Base-by-base conservation (phyloP, 2,329 filamentous ascomycete genomes). In the Hirsutella rhossiliensis region DNA sequence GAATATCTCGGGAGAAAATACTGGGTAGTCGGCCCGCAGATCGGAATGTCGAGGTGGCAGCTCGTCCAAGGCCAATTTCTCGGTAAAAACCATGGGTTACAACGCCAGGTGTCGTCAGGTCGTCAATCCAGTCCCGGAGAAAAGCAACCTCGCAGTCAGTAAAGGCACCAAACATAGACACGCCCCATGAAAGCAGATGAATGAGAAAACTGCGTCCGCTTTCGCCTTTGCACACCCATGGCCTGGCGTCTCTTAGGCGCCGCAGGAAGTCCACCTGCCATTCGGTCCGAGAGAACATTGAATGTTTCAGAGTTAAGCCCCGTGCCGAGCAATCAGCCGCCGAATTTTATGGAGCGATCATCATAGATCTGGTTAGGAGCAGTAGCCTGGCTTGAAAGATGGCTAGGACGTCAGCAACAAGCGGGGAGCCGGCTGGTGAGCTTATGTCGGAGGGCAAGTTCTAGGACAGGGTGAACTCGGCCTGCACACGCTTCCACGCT, bases 161-260 rank as follows among this genome's bases (percentile, higher is more conserved):
- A 50, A 73, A 73, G 18, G 66, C 59, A 1, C 69, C 69, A 49
- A 69, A 73, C 69, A 73, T 73, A 38, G 58, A 62, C 5, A 69
- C 70, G 20, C 62, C 60, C 68, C 68, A 72, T 1, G 48, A 54
- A 8, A 72, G 50, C 51, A 68, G 67, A 36, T 56, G 60, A 2
- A 71, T 50, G 3, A 73, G 55, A 19, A 50, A 58, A 45, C 68
- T 72, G 30, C 60, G 59, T 1, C 50, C 41, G 43, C 64, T 64
- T 32, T 61, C 51, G 5, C 68, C 68, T 36, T 54, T 57, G 37
- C 56, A 48, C 4, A 72, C 53, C 69, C 68, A 72, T 3, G 50
- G 46, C 30, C 38, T 43, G 9, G 45, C 32, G 11, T 41, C 30
- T 4, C 36, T 40, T 18, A 51, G 44, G 34, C 39, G 40, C 9